Conservation (phyloP, 2,329 filamentous ascomycete genomes). For the Neoascochyta sp. region DNA sequence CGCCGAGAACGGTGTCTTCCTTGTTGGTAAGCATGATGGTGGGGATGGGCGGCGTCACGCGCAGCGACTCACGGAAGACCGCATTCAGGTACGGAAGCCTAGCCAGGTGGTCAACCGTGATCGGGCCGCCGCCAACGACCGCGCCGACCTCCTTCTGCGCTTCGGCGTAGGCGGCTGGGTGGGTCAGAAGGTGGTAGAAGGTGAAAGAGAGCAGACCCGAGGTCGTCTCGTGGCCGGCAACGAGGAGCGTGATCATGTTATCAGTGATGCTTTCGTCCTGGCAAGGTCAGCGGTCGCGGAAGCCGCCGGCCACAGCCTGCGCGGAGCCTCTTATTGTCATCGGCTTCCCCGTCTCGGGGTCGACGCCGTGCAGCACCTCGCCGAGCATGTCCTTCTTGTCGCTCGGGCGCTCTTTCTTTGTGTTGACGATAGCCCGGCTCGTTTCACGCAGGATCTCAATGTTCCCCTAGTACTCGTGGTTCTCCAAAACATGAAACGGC, state of each 20-base stretch:
- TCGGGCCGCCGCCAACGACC: constrained; percentile 44
- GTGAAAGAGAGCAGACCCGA: constrained; percentile 30
- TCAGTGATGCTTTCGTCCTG: constrained; percentile 56
- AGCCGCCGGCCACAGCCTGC: no score
- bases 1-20: constrained; percentile 17
- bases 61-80: constrained; percentile 50
- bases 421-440: constrained; percentile 50
- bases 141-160: constrained; percentile 52
- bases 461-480: constrained; percentile 48
- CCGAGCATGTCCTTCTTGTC: constrained; percentile 56
- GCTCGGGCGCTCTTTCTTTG: constrained; percentile 50
- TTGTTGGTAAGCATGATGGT: constrained; percentile 41
- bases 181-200: constrained; percentile 49
- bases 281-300: not conserved
- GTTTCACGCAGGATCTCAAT: constrained; percentile 52
- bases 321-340: constrained; percentile 36
- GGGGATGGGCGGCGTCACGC: constrained; percentile 50
- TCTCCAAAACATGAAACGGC: constrained; percentile 9
- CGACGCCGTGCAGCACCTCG: constrained; percentile 53
- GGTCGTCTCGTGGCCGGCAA: constrained; percentile 40
- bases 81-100: constrained; percentile 47
- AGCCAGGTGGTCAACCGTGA: constrained; percentile 46
- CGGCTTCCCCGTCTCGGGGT: constrained; percentile 55
- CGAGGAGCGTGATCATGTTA: constrained; percentile 63
- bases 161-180: constrained; percentile 43